These are phyloP conservation scores for Metarhizium brunneum DNA, from an alignment of 2,329 filamentous ascomycete genomes.

Conservation along the genomic window DNA sequence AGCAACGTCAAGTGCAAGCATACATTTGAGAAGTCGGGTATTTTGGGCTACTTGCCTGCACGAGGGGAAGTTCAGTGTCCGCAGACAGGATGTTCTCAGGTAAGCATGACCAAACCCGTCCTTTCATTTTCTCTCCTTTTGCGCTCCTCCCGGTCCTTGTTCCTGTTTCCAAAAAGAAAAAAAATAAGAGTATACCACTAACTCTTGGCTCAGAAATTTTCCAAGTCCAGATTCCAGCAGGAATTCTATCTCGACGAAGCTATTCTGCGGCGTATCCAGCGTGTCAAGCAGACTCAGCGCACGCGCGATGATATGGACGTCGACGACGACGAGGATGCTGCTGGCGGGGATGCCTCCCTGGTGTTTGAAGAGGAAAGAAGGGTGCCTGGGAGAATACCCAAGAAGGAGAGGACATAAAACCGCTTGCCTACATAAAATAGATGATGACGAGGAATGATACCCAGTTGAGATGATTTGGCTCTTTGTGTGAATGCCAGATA, in stretches of 20 bases:
- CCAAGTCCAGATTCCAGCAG: conserved; percentile 21
- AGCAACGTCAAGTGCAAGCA: conserved; percentile 61
- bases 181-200: not conserved
- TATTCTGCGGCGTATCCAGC: conserved; percentile 48
- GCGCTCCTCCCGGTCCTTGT: not conserved
- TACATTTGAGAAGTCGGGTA: conserved; percentile 58
- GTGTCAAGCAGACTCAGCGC: conserved; percentile 33
- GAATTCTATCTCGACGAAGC: conserved; percentile 50
- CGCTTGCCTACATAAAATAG: not conserved
- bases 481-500: not conserved
- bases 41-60: conserved; percentile 45
- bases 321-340: conserved; percentile 9
- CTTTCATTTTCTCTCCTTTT: not conserved
- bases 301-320: conserved; percentile 34
- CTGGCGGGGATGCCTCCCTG: conserved; percentile 14
- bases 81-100: conserved; percentile 52
- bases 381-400: conserved; percentile 12
- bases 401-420: conserved; percentile 11
- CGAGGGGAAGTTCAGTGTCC: conserved; percentile 46
- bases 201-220: conserved; percentile 32
- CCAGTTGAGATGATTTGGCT: not conserved
- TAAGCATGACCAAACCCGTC: conserved; percentile 19
- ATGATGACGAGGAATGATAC: conserved; percentile 6
- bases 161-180: not conserved
- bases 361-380: conserved; percentile 15